Base-by-base conservation (phyloP, 2,329 filamentous ascomycete species). In the Colletotrichum camelliae region DNA sequence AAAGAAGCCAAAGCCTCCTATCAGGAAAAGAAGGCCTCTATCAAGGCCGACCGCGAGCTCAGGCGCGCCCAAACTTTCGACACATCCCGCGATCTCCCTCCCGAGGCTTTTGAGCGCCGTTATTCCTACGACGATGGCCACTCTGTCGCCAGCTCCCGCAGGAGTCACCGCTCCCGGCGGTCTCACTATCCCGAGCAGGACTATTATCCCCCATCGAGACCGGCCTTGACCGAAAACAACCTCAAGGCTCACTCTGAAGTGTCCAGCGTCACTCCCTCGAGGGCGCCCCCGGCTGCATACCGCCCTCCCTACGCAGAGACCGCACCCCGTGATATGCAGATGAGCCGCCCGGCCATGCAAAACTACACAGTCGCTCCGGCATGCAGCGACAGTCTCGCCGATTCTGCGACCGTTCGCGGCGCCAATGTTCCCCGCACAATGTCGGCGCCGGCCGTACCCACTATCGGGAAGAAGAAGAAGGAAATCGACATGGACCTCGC, bases 1-100 rank as follows among this genome's bases (percentile, higher is more conserved):
- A 98, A 95, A 84, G 96, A 98, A 83, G 96, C 96, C 78, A 95
- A 95, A 83, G 92, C 93, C 70, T 94, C 95, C 74, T 98, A 98
- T 85, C 91, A 93, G 73, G 95, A 98, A 81, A 95, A 95, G 82
- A 98, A 97, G 84, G 94, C 95, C 8, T 92, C 96, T 79, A 90
- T 98, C 80, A 93, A 92, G 83, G 92, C 93, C 24, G 92, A 95
- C 79, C 86, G 86, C 16, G 82, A 83, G n/a, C 79, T 88, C 60
- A 91, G 92, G 80, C 92, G 93, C 81, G 89, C 93, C 70, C 90
- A 93, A 77, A 93, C 89, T 5, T 89, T 88, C 77, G 87, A 90
- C 74, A 82, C 83, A 61, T 72, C 79, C 71, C 79, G 77, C 67
- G 81, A 78, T 37, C 57, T 77, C 33, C 77, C 69, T 74, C 65